phyloP scores from a whole-genome alignment of 768 basidiomycete species.

The Mycena vitilis region DNA sequence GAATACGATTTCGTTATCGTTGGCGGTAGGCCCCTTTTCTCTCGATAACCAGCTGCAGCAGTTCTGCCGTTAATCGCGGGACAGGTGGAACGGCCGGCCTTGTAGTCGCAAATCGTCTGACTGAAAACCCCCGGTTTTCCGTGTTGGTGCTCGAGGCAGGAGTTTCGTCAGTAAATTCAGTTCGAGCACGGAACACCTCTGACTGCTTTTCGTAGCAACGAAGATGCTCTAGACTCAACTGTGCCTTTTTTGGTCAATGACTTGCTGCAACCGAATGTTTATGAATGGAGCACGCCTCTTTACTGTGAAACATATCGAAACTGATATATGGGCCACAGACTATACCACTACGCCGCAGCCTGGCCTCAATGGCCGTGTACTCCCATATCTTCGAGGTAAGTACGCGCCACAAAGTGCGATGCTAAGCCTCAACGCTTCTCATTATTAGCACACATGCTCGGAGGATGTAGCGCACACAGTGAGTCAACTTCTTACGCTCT shows the following conservation, averaged over 20 bases:
- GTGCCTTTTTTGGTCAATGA: slow-evolving; percentile 2
- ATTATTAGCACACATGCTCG: background rate
- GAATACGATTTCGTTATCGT: slow-evolving; percentile 5
- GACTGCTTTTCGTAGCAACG: background rate
- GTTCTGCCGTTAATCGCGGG: background rate
- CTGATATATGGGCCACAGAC: background rate
- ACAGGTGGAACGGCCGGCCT: slow-evolving; percentile 13
- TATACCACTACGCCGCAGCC: slow-evolving; percentile 11
- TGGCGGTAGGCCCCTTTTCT: background rate
- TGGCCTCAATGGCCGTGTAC: background rate
- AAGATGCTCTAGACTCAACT: background rate
- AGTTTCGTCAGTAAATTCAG: background rate
- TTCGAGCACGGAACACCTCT: background rate
- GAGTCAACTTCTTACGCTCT: background rate
- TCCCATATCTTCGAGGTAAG: background rate
- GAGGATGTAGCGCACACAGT: slow-evolving; percentile 8
- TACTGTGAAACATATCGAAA: no score
- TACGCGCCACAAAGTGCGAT: background rate
- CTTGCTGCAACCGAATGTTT: background rate
- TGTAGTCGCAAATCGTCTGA: background rate
- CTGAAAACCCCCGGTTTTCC: slow-evolving; percentile 6
- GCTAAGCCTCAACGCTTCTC: background rate
- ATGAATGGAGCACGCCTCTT: background rate
- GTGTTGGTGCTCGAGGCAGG: slow-evolving; percentile 15
- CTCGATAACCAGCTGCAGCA: background rate